Conservation (phyloP, 371 early-diverging fungal species). For the Conidiobolus incongruus region DNA sequence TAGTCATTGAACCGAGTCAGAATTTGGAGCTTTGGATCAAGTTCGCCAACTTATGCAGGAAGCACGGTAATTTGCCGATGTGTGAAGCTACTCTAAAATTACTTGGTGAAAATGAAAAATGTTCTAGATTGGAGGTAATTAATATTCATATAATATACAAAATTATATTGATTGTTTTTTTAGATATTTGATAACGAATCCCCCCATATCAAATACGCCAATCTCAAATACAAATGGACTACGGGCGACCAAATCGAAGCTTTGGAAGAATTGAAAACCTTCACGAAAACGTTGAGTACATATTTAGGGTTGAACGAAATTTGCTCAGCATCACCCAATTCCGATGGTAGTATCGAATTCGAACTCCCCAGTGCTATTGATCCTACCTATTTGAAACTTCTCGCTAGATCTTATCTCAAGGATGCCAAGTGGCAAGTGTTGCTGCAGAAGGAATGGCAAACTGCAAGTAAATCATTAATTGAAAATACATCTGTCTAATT, state of each 20-base stretch:
- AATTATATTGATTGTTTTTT: neutral
- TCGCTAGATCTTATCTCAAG: conserved; percentile 80
- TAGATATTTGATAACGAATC: conserved; percentile 14
- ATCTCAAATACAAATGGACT: conserved; percentile 87
- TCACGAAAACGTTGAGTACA: conserved; percentile 29
- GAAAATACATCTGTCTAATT: neutral
- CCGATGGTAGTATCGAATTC: conserved; percentile 7
- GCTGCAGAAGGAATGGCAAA: conserved; percentile 46
- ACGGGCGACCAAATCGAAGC: conserved; percentile 32
- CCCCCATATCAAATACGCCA: conserved; percentile 78
- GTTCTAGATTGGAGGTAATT: neutral
- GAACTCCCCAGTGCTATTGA: conserved; percentile 6
- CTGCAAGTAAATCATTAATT: neutral
- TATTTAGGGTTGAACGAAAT: conserved; percentile 23
- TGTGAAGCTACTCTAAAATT: conserved; percentile 61
- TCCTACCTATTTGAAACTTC: conserved; percentile 12
- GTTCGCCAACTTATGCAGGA: conserved; percentile 84
- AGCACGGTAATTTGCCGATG: conserved; percentile 60
- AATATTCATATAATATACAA: neutral
- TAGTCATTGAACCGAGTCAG: conserved; percentile 74
- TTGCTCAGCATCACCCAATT: too few species aligned
- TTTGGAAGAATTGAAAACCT: conserved; percentile 29
- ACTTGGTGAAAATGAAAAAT: conserved; percentile 17
- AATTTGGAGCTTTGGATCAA: conserved; percentile 92
- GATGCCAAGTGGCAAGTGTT: conserved; percentile 83